These are phyloP conservation scores for Phaeophleospora eucalypticola DNA, from an alignment of 2,329 filamentous ascomycete species.

Conservation along the genomic window DNA sequence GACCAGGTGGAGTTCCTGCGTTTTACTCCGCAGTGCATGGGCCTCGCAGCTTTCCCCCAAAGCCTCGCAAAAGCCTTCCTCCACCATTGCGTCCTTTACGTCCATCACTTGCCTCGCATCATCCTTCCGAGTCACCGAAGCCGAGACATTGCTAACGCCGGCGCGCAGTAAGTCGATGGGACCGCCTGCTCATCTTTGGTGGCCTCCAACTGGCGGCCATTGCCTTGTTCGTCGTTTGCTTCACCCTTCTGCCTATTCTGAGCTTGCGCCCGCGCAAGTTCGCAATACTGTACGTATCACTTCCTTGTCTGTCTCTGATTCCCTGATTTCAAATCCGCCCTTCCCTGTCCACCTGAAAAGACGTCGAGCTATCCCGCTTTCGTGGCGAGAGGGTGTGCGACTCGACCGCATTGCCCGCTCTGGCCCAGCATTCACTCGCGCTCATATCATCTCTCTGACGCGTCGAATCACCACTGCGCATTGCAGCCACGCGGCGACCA, in stretches of 20 bases:
- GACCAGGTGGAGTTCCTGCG: slow-evolving; percentile 28
- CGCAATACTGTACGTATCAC: slow-evolving; percentile 80
- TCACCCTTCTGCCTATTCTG: slow-evolving; percentile 81
- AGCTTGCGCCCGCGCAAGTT: slow-evolving; percentile 84
- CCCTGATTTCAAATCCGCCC: slow-evolving; percentile 9
- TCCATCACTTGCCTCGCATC: slow-evolving; percentile 8
- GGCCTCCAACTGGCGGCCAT: slow-evolving; percentile 85
- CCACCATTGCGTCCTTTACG: no score
- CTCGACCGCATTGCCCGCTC: slow-evolving; percentile 17
- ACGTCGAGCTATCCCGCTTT: slow-evolving; percentile 10
- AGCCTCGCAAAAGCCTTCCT: no score
- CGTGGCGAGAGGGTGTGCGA: slow-evolving; percentile 21
- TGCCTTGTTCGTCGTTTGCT: slow-evolving; percentile 89
- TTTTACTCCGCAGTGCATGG: slow-evolving; percentile 21
- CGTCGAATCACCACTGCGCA: slow-evolving; percentile 15
- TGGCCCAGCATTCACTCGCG: slow-evolving; percentile 13
- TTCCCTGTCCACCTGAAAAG: slow-evolving; percentile 13
- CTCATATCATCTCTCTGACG: slow-evolving; percentile 9
- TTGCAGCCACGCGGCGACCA: slow-evolving; percentile 25
- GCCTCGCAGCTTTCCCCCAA: slow-evolving; percentile 13
- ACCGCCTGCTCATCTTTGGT: slow-evolving; percentile 85
- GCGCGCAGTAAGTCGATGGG: slow-evolving; percentile 86
- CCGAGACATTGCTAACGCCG: slow-evolving; percentile 33
- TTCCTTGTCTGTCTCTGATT: slow-evolving; percentile 7
- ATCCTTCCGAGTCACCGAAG: slow-evolving; percentile 20